Evolutionary conservation across 768 basidiomycete genomes (phyloP).

Genomic region (Kwoniella pini): DNA sequence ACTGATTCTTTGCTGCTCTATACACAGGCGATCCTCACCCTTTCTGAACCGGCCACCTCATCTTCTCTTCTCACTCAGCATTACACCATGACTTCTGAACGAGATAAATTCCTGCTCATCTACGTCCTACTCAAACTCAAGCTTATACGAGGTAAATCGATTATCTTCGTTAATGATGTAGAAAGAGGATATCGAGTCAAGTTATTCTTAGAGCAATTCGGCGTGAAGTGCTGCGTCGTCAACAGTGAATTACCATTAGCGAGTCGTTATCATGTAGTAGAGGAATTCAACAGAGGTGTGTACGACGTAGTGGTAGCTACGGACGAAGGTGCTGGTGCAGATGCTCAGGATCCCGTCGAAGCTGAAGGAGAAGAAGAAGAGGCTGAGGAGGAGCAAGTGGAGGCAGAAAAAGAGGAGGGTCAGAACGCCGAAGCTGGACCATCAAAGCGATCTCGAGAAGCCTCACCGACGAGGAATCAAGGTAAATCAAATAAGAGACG

Average conservation of each 20-base stretch:
- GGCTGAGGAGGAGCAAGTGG: slow-evolving; percentile 28
- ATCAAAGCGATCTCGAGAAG: slow-evolving; percentile 59
- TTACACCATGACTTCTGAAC: slow-evolving; percentile 77
- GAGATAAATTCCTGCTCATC: slow-evolving; percentile 93
- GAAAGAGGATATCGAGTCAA: slow-evolving; percentile 93
- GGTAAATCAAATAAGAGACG: slow-evolving; percentile 35
- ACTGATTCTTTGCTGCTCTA: too few species aligned
- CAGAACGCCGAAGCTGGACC: slow-evolving; percentile 38
- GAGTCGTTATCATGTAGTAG: slow-evolving; percentile 95
- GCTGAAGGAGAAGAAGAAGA: slow-evolving; percentile 58
- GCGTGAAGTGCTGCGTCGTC: slow-evolving; percentile 90
- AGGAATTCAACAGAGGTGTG: slow-evolving; percentile 97
- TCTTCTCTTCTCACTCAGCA: slow-evolving; percentile 81
- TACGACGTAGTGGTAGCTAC: slow-evolving; percentile 99
- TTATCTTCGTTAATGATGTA: slow-evolving; percentile 94
- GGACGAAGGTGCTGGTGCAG: slow-evolving; percentile 72
- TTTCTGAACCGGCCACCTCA: slow-evolving; percentile 86
- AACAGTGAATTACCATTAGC: slow-evolving; percentile 95
- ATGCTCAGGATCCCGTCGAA: slow-evolving; percentile 60
- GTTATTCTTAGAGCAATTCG: slow-evolving; percentile 97
- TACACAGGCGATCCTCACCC: slow-evolving; percentile 77
- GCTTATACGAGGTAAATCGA: slow-evolving; percentile 92
- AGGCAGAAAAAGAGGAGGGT: slow-evolving; percentile 9
- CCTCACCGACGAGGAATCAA: slow-evolving; percentile 33
- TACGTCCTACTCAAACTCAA: slow-evolving; percentile 96